Conservation (phyloP, 495 filamentous ascomycete species). For the Penicillium subrubescens region DNA sequence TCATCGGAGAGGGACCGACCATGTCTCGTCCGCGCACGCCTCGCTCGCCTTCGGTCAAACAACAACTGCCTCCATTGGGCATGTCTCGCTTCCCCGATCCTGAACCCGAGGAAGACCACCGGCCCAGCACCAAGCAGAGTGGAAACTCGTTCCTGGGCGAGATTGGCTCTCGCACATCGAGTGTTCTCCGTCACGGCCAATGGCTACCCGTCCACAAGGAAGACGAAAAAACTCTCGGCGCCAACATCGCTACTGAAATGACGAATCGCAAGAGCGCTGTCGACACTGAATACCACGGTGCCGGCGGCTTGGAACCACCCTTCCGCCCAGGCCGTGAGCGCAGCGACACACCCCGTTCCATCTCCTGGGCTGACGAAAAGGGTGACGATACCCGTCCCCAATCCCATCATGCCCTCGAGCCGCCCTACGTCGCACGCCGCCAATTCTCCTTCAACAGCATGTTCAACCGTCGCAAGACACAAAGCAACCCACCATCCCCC, state of each 20-base stretch:
- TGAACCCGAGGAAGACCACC: conserved; percentile 44
- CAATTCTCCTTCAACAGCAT: conserved; percentile 93
- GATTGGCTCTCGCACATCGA: conserved; percentile 54
- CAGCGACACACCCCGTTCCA: conserved; percentile 39
- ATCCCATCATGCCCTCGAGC: conserved; percentile 19
- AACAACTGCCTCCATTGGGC: conserved; percentile 78
- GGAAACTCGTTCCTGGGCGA: conserved; percentile 56
- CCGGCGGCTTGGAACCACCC: conserved; percentile 18
- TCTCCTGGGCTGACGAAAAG: conserved; percentile 34
- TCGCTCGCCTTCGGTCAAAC: conserved; percentile 43
- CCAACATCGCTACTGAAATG: conserved; percentile 11
- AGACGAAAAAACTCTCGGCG: conserved; percentile 24
- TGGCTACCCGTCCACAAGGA: conserved; percentile 39
- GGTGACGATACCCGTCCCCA: conserved; percentile 22
- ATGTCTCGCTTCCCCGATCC: conserved; percentile 82
- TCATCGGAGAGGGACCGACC: conserved; percentile 52
- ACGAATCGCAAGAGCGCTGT: conserved; percentile 46
- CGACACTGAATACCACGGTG: conserved; percentile 44
- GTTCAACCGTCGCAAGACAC: conserved; percentile 55
- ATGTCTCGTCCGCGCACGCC: conserved; percentile 36
- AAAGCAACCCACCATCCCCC: conserved; percentile 32
- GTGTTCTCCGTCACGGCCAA: conserved; percentile 32
- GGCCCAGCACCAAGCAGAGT: conserved; percentile 37
- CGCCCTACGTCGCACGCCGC: conserved; percentile 51
- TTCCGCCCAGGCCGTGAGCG: conserved; percentile 30